Conservation (phyloP, 2,329 filamentous ascomycete genomes). For the Fusarium paranaense region DNA sequence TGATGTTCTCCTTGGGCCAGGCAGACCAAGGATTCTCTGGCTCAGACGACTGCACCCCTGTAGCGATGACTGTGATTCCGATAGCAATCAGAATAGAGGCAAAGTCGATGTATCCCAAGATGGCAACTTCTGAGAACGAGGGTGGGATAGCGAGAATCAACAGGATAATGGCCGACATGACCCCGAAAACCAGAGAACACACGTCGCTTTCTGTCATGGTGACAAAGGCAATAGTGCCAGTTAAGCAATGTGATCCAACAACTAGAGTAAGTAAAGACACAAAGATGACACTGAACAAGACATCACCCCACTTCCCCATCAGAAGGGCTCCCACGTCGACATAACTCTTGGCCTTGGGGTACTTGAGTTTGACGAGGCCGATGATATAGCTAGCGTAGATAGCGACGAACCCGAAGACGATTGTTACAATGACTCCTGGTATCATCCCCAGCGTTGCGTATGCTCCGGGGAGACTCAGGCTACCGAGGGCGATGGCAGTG, state of each 20-base stretch:
- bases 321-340: not conserved
- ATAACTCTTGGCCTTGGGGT: not conserved
- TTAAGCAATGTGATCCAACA: not conserved
- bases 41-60: not conserved
- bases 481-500: not conserved
- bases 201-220: not conserved
- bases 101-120: slow-evolving; percentile 55
- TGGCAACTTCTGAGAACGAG: slow-evolving; percentile 53
- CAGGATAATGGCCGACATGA: slow-evolving; percentile 53
- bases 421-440: not conserved
- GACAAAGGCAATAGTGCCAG: not conserved
- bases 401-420: not conserved
- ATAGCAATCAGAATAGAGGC: slow-evolving; percentile 66
- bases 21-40: slow-evolving; percentile 3
- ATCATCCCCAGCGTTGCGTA: not conserved
- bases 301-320: not conserved
- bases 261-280: not conserved
- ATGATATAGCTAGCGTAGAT: not conserved
- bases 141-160: slow-evolving; percentile 54
- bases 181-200: slow-evolving; percentile 44
- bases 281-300: not conserved
- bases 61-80: slow-evolving; percentile 48
- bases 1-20: slow-evolving; percentile 3
- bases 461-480: not conserved
- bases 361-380: not conserved